Percentiles rank a stretch among this genome's conserved stretches.
These are phyloP conservation scores for Reutealis trisperma DNA, from an alignment of 345 rosid genomes.

Conservation along the genomic window DNA sequence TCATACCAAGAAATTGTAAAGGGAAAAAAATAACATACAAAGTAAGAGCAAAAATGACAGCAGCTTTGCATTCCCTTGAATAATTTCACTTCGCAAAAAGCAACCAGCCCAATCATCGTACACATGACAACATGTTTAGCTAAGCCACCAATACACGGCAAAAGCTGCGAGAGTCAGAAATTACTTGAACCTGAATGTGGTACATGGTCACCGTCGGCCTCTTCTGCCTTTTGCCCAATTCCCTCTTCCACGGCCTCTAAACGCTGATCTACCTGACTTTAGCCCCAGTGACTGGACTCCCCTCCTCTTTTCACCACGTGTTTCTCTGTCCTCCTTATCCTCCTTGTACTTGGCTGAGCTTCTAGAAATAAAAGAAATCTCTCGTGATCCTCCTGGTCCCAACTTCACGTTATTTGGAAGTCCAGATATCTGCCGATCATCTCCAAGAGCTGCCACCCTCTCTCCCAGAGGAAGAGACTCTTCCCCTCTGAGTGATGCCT, in stretches of 20 bases:
- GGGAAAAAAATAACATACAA: neutral
- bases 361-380: conserved; percentile 71
- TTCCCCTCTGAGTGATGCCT: conserved; percentile 64
- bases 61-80: neutral
- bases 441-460: conserved; percentile 66
- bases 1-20: neutral
- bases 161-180: neutral
- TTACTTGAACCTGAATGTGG: neutral
- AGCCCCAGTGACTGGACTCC: conserved; percentile 82
- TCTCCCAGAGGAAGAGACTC: conserved; percentile 77
- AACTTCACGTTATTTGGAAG: conserved; percentile 53
- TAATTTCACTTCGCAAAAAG: neutral
- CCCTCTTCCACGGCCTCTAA: conserved; percentile 45
- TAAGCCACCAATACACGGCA: neutral
- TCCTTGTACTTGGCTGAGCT: conserved; percentile 61
- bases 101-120: neutral
- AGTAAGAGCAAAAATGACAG: neutral
- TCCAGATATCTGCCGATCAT: conserved; percentile 35
- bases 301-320: conserved; percentile 50
- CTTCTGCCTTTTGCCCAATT: conserved; percentile 41
- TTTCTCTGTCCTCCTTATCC: conserved; percentile 52
- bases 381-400: conserved; percentile 90
- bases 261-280: conserved; percentile 46
- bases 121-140: neutral
- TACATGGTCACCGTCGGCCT: conserved; percentile 24